Conservation (phyloP, 768 basidiomycete genomes). For the Amanita pallidorosea region DNA sequence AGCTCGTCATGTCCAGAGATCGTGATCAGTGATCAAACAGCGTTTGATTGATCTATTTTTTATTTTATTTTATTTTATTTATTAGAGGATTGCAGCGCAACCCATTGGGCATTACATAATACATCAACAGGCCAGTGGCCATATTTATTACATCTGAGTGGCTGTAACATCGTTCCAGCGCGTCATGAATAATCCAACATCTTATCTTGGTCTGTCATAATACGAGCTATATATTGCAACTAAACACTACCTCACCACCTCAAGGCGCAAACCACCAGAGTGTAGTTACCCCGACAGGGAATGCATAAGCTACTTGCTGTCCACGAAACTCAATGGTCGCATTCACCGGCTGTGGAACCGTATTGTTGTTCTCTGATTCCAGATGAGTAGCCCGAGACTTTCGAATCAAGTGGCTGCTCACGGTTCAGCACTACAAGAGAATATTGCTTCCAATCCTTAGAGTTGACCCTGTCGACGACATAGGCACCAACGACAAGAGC, state of each 20-base stretch:
- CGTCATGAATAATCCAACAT: too few species aligned
- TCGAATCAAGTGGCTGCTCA: constrained; percentile 15
- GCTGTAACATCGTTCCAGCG: too few species aligned
- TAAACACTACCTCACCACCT: background rate
- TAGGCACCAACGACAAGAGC: constrained; percentile 58
- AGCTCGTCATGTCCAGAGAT: too few species aligned
- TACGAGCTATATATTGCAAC: background rate
- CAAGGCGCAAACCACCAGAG: constrained; percentile 35
- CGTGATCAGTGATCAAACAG: too few species aligned
- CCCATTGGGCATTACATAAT: too few species aligned
- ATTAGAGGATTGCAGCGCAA: too few species aligned
- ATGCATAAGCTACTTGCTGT: constrained; percentile 60
- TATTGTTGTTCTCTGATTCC: constrained; percentile 31
- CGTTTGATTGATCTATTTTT: too few species aligned
- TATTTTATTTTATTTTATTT: too few species aligned
- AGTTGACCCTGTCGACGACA: constrained; percentile 42
- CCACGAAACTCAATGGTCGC: constrained; percentile 58
- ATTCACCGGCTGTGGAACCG: constrained; percentile 42
- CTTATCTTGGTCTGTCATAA: too few species aligned
- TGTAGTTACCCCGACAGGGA: constrained; percentile 65
- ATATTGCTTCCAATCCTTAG: constrained; percentile 52
- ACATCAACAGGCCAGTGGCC: too few species aligned
- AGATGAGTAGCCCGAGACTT: background rate
- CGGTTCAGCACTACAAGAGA: constrained; percentile 69
- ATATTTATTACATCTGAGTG: too few species aligned